These are phyloP conservation scores for Cercospora citrullina DNA, from an alignment of 2,329 filamentous ascomycete genomes.

Conservation along the genomic window DNA sequence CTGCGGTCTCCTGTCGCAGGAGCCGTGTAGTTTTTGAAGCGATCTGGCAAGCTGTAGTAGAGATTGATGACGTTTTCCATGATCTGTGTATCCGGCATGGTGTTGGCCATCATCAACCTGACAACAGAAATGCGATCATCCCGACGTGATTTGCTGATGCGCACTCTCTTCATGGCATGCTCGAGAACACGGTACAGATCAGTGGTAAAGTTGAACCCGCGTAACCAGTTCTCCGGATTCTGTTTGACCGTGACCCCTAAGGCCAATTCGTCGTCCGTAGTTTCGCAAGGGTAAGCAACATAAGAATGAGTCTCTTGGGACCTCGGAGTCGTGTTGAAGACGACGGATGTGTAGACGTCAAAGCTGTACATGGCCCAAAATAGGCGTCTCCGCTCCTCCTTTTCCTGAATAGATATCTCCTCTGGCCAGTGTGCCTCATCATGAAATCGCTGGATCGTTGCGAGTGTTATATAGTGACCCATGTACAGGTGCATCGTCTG, in stretches of 20 bases:
- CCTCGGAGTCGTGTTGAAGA: conserved; percentile 52
- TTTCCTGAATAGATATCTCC: conserved; percentile 48
- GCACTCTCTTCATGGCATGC: conserved; percentile 44
- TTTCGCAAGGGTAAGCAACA: conserved; percentile 52
- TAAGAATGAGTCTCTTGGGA: conserved; percentile 50
- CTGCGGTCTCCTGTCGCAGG: conserved; percentile 38
- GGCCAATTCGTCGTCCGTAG: conserved; percentile 50
- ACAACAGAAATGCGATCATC: conserved; percentile 30
- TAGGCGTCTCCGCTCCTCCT: conserved; percentile 51
- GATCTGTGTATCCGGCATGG: conserved; percentile 32
- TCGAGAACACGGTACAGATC: conserved; percentile 59
- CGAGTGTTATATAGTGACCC: conserved; percentile 53
- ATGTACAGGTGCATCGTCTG: conserved; percentile 54
- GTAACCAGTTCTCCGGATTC: conserved; percentile 49
- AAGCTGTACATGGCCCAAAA: conserved; percentile 61
- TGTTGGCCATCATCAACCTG: conserved; percentile 32
- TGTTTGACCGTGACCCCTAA: conserved; percentile 26
- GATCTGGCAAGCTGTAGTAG: conserved; percentile 35
- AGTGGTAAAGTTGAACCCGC: conserved; percentile 60
- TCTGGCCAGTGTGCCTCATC: conserved; percentile 57
- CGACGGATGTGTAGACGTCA: conserved; percentile 56
- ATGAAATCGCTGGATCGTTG: conserved; percentile 53
- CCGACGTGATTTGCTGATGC: conserved; percentile 25
- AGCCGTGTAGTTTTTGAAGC: conserved; percentile 35
- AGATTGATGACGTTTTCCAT: conserved; percentile 33